A percentile compares a stretch with the other conserved stretches of the same genome.
These are phyloP conservation scores for Pestalotiopsis sp. DNA, from an alignment of 2,329 filamentous ascomycete genomes.

Conservation along the genomic window DNA sequence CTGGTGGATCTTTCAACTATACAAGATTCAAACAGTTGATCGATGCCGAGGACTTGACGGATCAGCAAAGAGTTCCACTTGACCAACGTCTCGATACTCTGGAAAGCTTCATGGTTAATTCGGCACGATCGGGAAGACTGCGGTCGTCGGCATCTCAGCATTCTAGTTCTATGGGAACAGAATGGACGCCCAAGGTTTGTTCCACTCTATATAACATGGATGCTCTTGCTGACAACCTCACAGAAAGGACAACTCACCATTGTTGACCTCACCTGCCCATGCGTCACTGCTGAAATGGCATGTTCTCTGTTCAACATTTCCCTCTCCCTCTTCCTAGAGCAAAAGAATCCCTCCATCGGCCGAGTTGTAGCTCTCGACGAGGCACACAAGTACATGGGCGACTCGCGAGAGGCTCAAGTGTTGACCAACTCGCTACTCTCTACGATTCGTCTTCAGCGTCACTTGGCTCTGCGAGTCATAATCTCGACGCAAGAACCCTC, in stretches of 20 bases:
- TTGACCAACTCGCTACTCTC: conserved; percentile 66
- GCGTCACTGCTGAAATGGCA: conserved; percentile 66
- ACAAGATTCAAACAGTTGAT: conserved; percentile 44
- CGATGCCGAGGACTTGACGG: conserved; percentile 40
- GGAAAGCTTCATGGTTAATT: conserved; percentile 61
- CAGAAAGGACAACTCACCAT: conserved; percentile 61
- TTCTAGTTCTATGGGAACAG: conserved; percentile 22
- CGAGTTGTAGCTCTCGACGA: conserved; percentile 74
- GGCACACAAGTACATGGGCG: conserved; percentile 76
- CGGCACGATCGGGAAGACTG: background rate
- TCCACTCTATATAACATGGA: conserved; percentile 18
- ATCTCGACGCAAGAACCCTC: conserved; percentile 81
- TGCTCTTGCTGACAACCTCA: conserved; percentile 19
- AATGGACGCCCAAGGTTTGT: conserved; percentile 32
- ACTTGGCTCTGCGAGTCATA: conserved; percentile 67
- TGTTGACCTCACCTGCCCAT: conserved; percentile 75
- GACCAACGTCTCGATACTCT: conserved; percentile 63
- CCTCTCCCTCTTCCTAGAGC: conserved; percentile 66
- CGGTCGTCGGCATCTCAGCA: background rate
- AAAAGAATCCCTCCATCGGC: conserved; percentile 46
- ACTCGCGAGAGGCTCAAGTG: conserved; percentile 52
- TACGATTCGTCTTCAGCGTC: conserved; percentile 71
- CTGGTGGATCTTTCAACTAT: conserved; percentile 50
- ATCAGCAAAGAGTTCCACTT: conserved; percentile 57
- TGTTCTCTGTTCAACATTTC: conserved; percentile 76